Percentiles rank a stretch among this genome's conserved stretches.
Conservation (phyloP, 1,284 basidiomycete species). For the Takashimella koratensis region DNA sequence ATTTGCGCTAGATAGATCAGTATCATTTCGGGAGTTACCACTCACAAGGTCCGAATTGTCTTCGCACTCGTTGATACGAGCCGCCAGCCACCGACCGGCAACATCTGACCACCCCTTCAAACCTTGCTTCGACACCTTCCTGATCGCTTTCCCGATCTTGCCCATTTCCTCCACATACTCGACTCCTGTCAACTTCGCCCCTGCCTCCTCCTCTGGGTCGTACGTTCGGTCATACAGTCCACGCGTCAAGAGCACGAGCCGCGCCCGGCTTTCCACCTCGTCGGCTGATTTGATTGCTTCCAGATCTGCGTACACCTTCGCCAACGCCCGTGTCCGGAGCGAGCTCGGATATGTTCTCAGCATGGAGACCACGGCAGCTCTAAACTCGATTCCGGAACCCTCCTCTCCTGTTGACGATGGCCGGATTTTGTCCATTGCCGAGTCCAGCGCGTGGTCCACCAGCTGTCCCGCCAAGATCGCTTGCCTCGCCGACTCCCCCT, state of each 20-base stretch:
- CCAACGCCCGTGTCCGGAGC: conserved; percentile 33
- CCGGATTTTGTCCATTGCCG: conserved; percentile 33
- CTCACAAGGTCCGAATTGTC: conserved; percentile 36
- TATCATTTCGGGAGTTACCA: neutral
- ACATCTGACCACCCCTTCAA: conserved; percentile 25
- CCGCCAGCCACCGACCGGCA: conserved; percentile 38
- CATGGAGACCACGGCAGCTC: conserved; percentile 30
- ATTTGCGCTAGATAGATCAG: conserved; percentile 19
- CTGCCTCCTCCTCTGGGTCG: conserved; percentile 24
- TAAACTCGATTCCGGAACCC: conserved; percentile 33
- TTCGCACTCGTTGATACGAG: conserved; percentile 20
- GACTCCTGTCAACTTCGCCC: conserved; percentile 20
- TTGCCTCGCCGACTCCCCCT: conserved; percentile 46
- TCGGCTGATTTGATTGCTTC: conserved; percentile 7
- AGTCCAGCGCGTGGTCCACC: conserved; percentile 42
- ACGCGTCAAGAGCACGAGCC: conserved; percentile 28
- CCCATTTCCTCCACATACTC: conserved; percentile 40
- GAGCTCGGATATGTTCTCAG: conserved; percentile 45
- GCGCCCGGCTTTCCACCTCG: conserved; percentile 16
- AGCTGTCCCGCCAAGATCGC: conserved; percentile 47
- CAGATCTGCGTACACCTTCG: conserved; percentile 38
- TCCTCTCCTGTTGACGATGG: neutral
- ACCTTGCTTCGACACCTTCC: conserved; percentile 17
- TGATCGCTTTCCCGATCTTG: conserved; percentile 36
- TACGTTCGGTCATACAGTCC: conserved; percentile 44